These are phyloP conservation scores for Termitomyces sp. DNA, from an alignment of 768 basidiomycete species.

Conservation along the genomic window DNA sequence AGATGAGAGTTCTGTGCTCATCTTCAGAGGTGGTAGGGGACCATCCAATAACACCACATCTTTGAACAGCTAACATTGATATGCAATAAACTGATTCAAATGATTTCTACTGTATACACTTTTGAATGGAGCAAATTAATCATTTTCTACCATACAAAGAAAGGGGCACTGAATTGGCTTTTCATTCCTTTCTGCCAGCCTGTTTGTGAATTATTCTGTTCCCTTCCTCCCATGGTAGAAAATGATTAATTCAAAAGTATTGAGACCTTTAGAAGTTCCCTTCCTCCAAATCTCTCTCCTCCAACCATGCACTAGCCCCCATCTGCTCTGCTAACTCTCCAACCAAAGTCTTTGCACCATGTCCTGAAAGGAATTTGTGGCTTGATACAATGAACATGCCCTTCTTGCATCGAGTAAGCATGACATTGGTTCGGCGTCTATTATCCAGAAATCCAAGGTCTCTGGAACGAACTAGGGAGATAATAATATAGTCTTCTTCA, in stretches of 20 bases:
- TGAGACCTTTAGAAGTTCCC: constrained; percentile 27
- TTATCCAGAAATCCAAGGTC: constrained; percentile 68
- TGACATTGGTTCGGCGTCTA: constrained; percentile 76
- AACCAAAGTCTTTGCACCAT: constrained; percentile 47
- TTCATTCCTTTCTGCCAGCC: not conserved
- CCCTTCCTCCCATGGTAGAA: constrained; percentile 14
- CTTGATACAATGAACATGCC: constrained; percentile 77
- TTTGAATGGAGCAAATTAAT: not conserved
- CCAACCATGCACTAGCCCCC: constrained; percentile 39
- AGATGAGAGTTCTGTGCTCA: constrained; percentile 63
- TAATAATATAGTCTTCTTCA: constrained; percentile 77
- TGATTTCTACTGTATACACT: not conserved
- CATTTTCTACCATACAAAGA: constrained; percentile 13
- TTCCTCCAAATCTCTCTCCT: constrained; percentile 34
- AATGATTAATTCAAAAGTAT: constrained; percentile 9
- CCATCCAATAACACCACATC: constrained; percentile 25
- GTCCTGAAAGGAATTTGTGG: constrained; percentile 54
- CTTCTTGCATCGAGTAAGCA: constrained; percentile 78
- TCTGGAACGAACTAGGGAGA: constrained; percentile 62
- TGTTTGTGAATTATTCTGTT: not conserved
- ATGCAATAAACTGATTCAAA: not conserved
- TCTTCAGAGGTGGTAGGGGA: constrained; percentile 22
- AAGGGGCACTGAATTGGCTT: not conserved
- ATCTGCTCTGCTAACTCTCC: constrained; percentile 39
- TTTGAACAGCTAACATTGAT: constrained; percentile 21